Conservation (phyloP, 192 early-diverging fungal genomes). For the Rhizophagus sp. region DNA sequence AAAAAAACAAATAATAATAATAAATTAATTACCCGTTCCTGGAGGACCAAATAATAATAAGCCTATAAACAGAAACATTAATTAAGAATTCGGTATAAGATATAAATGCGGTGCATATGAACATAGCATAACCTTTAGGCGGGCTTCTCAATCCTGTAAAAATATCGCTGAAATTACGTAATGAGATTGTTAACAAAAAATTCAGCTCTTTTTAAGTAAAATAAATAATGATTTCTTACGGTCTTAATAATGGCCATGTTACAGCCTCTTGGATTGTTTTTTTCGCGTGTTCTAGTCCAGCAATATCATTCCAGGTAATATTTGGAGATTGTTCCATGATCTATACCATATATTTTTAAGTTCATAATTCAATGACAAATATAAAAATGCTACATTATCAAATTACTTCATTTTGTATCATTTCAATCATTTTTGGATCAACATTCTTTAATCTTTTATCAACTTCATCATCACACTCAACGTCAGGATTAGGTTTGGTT, state of each 20-base stretch:
- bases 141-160: slow-evolving; percentile 84
- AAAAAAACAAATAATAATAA: slow-evolving; percentile 10
- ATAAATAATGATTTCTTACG: slow-evolving; percentile 21
- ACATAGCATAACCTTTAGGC: slow-evolving; percentile 60
- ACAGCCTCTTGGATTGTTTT: slow-evolving; percentile 76
- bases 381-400: background rate
- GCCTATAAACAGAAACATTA: slow-evolving; percentile 33
- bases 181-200: background rate
- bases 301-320: slow-evolving; percentile 85
- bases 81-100: background rate
- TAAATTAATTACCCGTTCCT: slow-evolving; percentile 56
- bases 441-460: slow-evolving; percentile 84
- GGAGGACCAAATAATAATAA: slow-evolving; percentile 89
- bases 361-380: background rate
- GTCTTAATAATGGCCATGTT: slow-evolving; percentile 74
- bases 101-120: background rate
- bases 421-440: slow-evolving; percentile 85
- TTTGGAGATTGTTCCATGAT: slow-evolving; percentile 63
- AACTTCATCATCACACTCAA: slow-evolving; percentile 35
- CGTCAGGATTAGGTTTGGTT: slow-evolving; percentile 9
- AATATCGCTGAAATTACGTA: slow-evolving; percentile 59
- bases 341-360: slow-evolving; percentile 15
- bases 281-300: slow-evolving; percentile 83
- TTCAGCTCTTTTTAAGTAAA: background rate
- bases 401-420: slow-evolving; percentile 79